A percentile compares a stretch with the other conserved stretches of the same genome.
Conservation (phyloP, 2,329 filamentous ascomycete species). For the Aquanectria penicillioides region DNA sequence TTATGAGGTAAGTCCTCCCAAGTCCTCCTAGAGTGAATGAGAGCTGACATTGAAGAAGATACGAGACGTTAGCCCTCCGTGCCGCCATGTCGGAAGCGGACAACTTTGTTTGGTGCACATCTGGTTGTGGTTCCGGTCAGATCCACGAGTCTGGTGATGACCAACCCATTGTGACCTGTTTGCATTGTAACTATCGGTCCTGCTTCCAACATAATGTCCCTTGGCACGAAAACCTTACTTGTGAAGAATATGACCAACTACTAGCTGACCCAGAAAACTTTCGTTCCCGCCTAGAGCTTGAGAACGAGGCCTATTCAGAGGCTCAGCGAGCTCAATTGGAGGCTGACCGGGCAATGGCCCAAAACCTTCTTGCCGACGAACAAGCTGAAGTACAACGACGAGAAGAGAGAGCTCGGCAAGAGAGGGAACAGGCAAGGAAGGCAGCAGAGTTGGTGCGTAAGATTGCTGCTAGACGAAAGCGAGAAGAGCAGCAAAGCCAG, state of each 20-base stretch:
- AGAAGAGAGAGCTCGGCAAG: constrained; percentile 35
- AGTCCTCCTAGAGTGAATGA: not conserved
- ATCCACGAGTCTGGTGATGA: constrained; percentile 55
- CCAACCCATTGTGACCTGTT: constrained; percentile 55
- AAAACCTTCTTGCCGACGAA: constrained; percentile 45
- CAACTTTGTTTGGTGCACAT: constrained; percentile 64
- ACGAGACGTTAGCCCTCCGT: constrained; percentile 55
- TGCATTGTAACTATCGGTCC: constrained; percentile 50
- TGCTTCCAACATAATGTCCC: constrained; percentile 54
- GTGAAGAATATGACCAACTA: constrained; percentile 54
- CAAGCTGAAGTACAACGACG: constrained; percentile 37
- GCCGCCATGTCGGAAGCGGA: constrained; percentile 54
- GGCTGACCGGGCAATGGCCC: constrained; percentile 51
- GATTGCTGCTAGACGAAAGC: constrained; percentile 41
- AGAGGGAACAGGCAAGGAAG: constrained; percentile 37
- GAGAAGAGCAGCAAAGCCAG: constrained; percentile 48
- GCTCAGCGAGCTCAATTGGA: constrained; percentile 59
- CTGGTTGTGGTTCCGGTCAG: constrained; percentile 62
- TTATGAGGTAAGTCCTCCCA: constrained; percentile 48
- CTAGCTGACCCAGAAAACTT: constrained; percentile 52
- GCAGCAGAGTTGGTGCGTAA: constrained; percentile 41
- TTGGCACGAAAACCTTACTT: constrained; percentile 55
- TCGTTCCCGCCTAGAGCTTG: constrained; percentile 48
- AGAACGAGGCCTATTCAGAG: constrained; percentile 48
- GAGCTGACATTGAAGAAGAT: constrained; percentile 40